phyloP scores from a whole-genome alignment of 2,329 filamentous ascomycete genomes.

The Aspergillus neoniger region DNA sequence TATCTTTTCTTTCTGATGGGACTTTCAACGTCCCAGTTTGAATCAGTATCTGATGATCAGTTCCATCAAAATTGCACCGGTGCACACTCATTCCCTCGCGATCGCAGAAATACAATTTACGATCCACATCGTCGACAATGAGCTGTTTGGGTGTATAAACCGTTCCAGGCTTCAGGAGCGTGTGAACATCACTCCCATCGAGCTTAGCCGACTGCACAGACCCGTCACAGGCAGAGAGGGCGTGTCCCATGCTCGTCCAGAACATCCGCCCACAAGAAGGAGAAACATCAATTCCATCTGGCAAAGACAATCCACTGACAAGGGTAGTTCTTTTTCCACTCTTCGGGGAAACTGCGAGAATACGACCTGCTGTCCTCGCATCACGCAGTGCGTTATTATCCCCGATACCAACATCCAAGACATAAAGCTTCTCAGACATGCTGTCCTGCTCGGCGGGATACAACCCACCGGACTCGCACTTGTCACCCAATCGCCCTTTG shows the following conservation, averaged over 20 bases:
- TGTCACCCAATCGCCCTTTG: constrained; percentile 48
- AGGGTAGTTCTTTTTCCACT: constrained; percentile 20
- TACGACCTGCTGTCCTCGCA: constrained; percentile 14
- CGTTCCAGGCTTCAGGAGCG: constrained; percentile 46
- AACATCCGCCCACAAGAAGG: constrained; percentile 42
- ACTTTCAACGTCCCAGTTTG: constrained; percentile 33
- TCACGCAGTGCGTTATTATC: constrained; percentile 17
- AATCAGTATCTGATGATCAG: constrained; percentile 40
- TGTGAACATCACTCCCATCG: constrained; percentile 50
- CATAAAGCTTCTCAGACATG: constrained; percentile 12
- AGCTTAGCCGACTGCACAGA: constrained; percentile 48
- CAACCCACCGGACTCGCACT: constrained; percentile 42
- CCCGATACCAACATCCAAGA: constrained; percentile 29
- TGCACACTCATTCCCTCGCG: constrained; percentile 45
- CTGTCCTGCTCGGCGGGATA: constrained; percentile 27
- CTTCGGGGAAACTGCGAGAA: constrained; percentile 16
- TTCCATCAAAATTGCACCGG: constrained; percentile 40
- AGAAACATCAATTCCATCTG: constrained; percentile 51
- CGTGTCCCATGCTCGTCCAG: constrained; percentile 54
- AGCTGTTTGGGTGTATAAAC: constrained; percentile 55
- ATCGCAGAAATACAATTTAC: constrained; percentile 46
- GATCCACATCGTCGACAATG: constrained; percentile 27
- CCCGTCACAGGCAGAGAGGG: constrained; percentile 43
- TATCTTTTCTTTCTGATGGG: constrained; percentile 31
- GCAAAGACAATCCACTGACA: constrained; percentile 31